Conservation (phyloP, 1,139 yeast species). For the Pichia cactophila region DNA sequence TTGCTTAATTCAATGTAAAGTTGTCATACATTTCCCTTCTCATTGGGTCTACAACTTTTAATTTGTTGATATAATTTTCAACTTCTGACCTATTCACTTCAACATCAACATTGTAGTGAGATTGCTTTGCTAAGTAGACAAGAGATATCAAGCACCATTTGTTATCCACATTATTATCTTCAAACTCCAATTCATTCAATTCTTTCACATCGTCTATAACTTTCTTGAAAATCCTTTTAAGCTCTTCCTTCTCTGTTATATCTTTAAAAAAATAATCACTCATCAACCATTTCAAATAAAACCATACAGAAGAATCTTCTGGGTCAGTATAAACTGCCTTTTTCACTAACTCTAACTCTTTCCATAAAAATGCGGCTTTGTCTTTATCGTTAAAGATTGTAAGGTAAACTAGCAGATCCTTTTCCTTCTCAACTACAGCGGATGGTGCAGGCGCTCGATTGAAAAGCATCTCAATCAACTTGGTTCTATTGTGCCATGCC, state of each 20-base stretch:
- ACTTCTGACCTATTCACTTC: slow-evolving; percentile 3
- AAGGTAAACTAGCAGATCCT: slow-evolving; percentile 22
- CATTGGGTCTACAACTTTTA: slow-evolving; percentile 61
- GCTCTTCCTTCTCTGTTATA: slow-evolving; percentile 9
- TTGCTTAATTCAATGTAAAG: background rate
- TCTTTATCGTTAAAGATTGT: slow-evolving; percentile 14
- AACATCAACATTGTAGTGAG: slow-evolving; percentile 1
- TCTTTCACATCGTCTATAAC: slow-evolving; percentile 34
- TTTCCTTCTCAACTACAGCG: slow-evolving; percentile 12
- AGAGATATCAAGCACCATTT: slow-evolving; percentile 59
- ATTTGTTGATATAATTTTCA: slow-evolving; percentile 28
- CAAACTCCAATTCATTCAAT: slow-evolving; percentile 52
- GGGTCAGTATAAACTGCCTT: slow-evolving; percentile 91
- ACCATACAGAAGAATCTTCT: slow-evolving; percentile 91
- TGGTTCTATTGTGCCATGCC: slow-evolving; percentile 91
- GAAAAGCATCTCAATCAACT: slow-evolving; percentile 52
- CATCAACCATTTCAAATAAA: slow-evolving; percentile 77
- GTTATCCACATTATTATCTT: slow-evolving; percentile 51
- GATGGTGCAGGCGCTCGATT: slow-evolving; percentile 23
- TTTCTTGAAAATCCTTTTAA: slow-evolving; percentile 24
- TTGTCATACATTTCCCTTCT: slow-evolving; percentile 49
- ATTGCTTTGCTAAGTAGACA: slow-evolving; percentile 33
- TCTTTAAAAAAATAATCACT: slow-evolving; percentile 40
- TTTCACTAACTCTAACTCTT: slow-evolving; percentile 63
- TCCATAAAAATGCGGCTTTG: slow-evolving; percentile 33